These are phyloP conservation scores for Pyropia yezoensis DNA, from an alignment of 23 red algal genomes.

Conservation along the genomic window DNA sequence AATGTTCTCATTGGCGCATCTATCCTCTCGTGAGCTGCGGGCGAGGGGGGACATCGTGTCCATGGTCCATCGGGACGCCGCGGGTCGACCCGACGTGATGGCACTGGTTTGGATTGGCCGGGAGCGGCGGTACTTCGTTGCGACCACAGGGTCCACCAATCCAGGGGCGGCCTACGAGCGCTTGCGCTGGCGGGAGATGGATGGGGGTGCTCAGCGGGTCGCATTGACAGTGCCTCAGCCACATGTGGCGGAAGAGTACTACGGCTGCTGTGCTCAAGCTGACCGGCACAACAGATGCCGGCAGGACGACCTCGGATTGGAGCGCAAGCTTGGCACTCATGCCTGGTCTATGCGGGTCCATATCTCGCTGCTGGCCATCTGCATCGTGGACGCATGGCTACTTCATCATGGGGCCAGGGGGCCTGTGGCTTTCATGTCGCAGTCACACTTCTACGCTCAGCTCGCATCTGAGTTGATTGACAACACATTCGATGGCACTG, in stretches of 20 bases:
- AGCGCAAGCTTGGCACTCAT: no score
- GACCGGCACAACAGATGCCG: no score
- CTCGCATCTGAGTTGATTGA: constrained; percentile 1
- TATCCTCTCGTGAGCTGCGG: neutral
- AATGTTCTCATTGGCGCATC: constrained; percentile 2
- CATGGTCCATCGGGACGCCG: constrained; percentile 1
- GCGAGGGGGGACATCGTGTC: neutral
- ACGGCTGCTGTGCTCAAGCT: neutral
- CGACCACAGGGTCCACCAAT: neutral
- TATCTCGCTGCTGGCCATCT: no score
- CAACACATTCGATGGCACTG: neutral
- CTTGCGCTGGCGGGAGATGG: neutral
- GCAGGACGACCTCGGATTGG: no score
- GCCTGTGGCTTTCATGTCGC: neutral
- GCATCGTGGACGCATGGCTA: constrained; percentile 9
- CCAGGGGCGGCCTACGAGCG: neutral
- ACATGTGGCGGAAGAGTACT: constrained; percentile 14
- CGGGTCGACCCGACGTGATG: neutral
- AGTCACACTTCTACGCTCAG: constrained; percentile 4
- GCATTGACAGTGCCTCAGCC: neutral
- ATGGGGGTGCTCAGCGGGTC: neutral
- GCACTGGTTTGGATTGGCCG: constrained; percentile 3
- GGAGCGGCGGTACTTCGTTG: constrained; percentile 7
- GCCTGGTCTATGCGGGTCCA: no score
- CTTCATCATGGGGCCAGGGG: constrained; percentile 1